These are phyloP conservation scores for Euphorbia pulcherrima DNA, from an alignment of 345 rosid genomes.

Conservation along the genomic window DNA sequence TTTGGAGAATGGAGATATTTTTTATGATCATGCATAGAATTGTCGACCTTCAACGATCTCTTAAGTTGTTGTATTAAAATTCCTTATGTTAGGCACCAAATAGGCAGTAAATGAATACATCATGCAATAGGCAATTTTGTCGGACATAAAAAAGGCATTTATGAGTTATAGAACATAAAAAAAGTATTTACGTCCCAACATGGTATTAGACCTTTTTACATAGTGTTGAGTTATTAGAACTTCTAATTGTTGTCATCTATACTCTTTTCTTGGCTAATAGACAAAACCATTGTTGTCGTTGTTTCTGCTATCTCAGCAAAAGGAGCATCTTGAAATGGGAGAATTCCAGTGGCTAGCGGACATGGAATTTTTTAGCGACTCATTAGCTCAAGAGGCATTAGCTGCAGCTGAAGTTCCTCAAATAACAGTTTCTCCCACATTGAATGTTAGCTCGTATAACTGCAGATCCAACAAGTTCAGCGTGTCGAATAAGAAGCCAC, in stretches of 20 bases:
- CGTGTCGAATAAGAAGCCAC: slow-evolving; percentile 67
- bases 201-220: too few species aligned
- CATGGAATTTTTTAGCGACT: slow-evolving; percentile 61
- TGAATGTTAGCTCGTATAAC: slow-evolving; percentile 34
- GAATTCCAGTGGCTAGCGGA: slow-evolving; percentile 85
- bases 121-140: too few species aligned
- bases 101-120: too few species aligned
- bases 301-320: slow-evolving; percentile 38
- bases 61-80: too few species aligned
- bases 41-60: too few species aligned
- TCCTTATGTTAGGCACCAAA: too few species aligned
- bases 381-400: slow-evolving; percentile 49
- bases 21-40: too few species aligned
- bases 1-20: too few species aligned
- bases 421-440: slow-evolving; percentile 43
- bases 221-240: too few species aligned
- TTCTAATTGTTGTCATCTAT: too few species aligned
- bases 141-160: too few species aligned
- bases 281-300: not conserved
- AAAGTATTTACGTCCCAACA: not conserved
- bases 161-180: too few species aligned
- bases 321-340: slow-evolving; percentile 69
- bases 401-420: slow-evolving; percentile 92
- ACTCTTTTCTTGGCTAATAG: not conserved
- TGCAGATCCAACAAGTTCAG: slow-evolving; percentile 38